Conservation (phyloP, 176 grass and related monocot genomes). For the Metroxylon sagu region DNA sequence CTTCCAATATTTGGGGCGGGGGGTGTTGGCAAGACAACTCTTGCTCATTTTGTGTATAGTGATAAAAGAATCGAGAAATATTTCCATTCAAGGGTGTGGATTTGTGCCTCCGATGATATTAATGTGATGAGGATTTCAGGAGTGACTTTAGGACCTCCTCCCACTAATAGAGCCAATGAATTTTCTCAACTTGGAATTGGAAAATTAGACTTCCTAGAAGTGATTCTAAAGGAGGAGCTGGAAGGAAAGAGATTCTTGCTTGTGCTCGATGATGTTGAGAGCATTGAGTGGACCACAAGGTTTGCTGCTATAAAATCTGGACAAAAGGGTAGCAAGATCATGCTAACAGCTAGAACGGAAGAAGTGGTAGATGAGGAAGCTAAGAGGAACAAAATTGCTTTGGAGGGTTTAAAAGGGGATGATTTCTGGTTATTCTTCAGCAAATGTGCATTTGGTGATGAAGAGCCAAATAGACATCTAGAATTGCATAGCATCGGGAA, state of each 20-base stretch:
- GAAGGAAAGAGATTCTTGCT: conserved; percentile 25
- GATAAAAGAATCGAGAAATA: no score
- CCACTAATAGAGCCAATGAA: neutral
- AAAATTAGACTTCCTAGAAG: conserved; percentile 23
- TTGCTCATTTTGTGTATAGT: no score
- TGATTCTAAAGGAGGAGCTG: conserved; percentile 22
- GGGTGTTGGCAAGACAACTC: no score
- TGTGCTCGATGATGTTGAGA: conserved; percentile 47
- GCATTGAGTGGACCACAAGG: conserved; percentile 28
- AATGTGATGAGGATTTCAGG: conserved; percentile 29
- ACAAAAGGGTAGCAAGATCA: conserved; percentile 22
- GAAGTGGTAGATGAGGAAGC: conserved; percentile 3
- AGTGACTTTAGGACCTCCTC: conserved; percentile 18
- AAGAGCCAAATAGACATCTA: neutral
- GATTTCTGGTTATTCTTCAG: conserved; percentile 31
- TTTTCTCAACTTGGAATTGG: no score
- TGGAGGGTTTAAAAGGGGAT: conserved; percentile 21
- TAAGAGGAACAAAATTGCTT: conserved; percentile 15
- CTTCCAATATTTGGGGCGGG: no score
- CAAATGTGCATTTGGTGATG: conserved; percentile 31
- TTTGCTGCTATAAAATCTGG: conserved; percentile 42
- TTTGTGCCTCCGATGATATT: conserved; percentile 35
- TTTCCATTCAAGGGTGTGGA: neutral
- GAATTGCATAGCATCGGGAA: conserved; percentile 25
- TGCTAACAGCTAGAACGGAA: conserved; percentile 40